Base-by-base conservation (phyloP, 1,284 basidiomycete species). In the Fomitopsis pinicola region DNA sequence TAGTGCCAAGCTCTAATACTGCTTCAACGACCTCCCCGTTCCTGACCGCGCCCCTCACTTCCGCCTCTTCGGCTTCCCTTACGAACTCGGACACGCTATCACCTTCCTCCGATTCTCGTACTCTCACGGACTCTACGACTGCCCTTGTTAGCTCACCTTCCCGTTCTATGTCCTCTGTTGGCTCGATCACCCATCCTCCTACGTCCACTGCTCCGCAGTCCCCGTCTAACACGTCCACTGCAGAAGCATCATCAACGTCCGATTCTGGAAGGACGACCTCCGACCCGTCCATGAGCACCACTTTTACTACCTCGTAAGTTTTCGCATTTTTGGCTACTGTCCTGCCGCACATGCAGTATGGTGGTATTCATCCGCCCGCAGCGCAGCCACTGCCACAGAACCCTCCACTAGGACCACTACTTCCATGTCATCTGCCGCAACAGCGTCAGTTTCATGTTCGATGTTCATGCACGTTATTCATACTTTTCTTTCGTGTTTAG, bases 81-180 rank as follows among this genome's bases (percentile, higher is more conserved):
- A 60, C 45, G 55, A 46, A 35, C 33, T 48, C 59, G 52, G 42
- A 42, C 55, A 52, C 61, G 22, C 19, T 15, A 55, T 35, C 58
- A 22, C 38, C 55, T 26, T 50, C 58, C n/a, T 52, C 55, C 44
- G 30, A 5, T 30, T 42, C 59, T 46, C 62, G 33, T 8, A 55
- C 59, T 45, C 44, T 44, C 54, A 60, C 57, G 44, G 53, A 38
- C 42, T 42, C 57, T 8, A 44, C 61, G 9, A 35, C 53, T 46
- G n/a, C 57, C 28, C 19, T n/a, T 56, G 40, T 58, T 38, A 46
- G 46, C 57, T 38, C 52, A 8, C 30, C 50, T 15, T 19, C 57
- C 42, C 57, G 17, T 26, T 63, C 56, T 58, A 63, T 63, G 62
- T 60, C 62, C 56, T 60, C 62, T 58, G 19, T 36, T 50, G 26